Percentiles rank a stretch among this genome's conserved stretches.
Conservation (phyloP, 225 moss, liverwort and hornwort genomes). For the Anthoceros angustus region DNA sequence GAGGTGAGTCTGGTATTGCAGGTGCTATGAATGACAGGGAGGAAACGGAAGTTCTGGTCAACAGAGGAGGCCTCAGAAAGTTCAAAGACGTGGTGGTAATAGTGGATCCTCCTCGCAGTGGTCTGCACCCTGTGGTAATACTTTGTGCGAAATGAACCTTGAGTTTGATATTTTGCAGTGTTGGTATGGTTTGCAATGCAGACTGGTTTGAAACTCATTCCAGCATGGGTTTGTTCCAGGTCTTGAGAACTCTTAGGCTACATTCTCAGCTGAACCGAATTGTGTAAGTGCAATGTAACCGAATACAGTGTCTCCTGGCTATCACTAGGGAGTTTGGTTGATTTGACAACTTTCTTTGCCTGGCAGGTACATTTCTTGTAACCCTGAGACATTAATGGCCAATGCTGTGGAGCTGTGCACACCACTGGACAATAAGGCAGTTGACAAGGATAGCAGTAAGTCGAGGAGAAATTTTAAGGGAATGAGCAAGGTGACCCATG, state of each 20-base stretch:
- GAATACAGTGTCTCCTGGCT: not conserved
- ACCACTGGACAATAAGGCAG: constrained; percentile 40
- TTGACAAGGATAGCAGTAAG: constrained; percentile 22
- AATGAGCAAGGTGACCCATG: constrained; percentile 57
- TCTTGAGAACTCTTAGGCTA: constrained; percentile 68
- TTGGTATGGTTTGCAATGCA: not conserved
- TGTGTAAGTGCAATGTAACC: constrained; percentile 41
- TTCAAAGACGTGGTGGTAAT: constrained; percentile 87
- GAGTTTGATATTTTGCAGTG: not conserved
- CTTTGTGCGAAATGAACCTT: not conserved
- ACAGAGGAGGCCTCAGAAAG: not conserved
- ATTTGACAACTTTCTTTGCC: not conserved
- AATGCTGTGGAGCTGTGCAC: constrained; percentile 97
- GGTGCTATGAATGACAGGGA: not conserved
- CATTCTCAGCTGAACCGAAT: constrained; percentile 68
- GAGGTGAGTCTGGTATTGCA: not conserved
- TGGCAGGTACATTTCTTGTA: constrained; percentile 95
- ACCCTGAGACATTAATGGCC: constrained; percentile 74
- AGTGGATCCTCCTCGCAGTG: constrained; percentile 96
- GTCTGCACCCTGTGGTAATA: constrained; percentile 81
- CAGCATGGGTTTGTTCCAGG: constrained; percentile 23
- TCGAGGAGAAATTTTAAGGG: constrained; percentile 45
- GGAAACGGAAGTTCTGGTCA: not conserved
- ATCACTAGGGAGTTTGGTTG: not conserved
- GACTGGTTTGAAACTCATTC: not conserved